These are phyloP conservation scores for Panicum miliaceum DNA, from an alignment of 176 grass and related monocot genomes.

Conservation along the genomic window DNA sequence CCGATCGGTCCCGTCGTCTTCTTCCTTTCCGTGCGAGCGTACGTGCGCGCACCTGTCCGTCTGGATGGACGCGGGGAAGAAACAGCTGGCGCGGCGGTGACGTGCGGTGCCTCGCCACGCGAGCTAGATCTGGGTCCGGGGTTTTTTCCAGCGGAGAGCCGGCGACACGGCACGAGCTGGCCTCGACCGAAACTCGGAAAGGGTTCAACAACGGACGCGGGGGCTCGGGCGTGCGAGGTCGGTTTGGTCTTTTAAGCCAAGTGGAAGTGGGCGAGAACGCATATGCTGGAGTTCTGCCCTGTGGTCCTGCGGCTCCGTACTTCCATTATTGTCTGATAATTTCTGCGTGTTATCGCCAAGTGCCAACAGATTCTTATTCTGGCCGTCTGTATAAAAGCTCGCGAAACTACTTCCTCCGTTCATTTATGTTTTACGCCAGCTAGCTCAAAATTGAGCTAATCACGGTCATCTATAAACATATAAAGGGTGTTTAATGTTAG, in stretches of 20 bases:
- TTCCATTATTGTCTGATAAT: no score
- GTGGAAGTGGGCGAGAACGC: no score
- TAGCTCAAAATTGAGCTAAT: no score
- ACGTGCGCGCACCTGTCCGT: background rate
- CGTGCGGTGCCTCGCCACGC: background rate
- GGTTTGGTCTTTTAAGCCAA: background rate
- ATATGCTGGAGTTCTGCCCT: no score
- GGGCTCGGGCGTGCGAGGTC: background rate
- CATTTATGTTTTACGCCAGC: no score
- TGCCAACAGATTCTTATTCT: no score
- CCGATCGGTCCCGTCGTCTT: background rate
- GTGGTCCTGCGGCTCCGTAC: no score
- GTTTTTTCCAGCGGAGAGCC: background rate
- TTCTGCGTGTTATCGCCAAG: no score
- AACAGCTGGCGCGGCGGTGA: background rate
- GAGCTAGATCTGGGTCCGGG: background rate
- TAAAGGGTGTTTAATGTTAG: no score
- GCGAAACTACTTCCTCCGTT: no score
- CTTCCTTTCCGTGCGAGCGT: background rate
- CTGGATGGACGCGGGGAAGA: background rate
- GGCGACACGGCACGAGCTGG: background rate
- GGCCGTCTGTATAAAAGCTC: no score
- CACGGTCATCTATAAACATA: no score
- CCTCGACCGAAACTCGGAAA: background rate
- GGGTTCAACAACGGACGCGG: background rate